phyloP scores from a whole-genome alignment of 108 stramenopile genomes.

The Pseudonitzschia delicatissima region DNA sequence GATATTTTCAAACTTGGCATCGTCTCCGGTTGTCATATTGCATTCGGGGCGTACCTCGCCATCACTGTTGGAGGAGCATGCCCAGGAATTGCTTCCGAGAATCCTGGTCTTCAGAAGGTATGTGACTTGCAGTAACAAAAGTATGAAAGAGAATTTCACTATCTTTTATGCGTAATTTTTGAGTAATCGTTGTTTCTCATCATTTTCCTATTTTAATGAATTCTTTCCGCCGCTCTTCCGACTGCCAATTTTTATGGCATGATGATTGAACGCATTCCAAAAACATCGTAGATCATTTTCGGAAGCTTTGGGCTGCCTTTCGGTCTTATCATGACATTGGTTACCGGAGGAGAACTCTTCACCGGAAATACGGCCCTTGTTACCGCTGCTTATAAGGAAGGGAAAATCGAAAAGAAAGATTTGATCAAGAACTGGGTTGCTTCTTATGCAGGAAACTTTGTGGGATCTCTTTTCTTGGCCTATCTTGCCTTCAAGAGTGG shows the following conservation, averaged over 20 bases:
- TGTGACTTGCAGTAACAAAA: conserved; percentile 8
- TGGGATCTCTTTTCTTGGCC: conserved; percentile 77
- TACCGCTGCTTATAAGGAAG: conserved; percentile 74
- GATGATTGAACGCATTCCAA: too few relatives aligned
- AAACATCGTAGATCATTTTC: conserved; percentile 55
- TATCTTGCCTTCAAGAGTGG: conserved; percentile 71
- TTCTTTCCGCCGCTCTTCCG: not conserved
- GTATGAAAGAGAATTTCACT: not conserved
- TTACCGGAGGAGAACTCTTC: conserved; percentile 80
- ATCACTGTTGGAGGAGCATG: conserved; percentile 84
- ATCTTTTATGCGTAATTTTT: not conserved
- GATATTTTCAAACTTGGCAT: conserved; percentile 87
- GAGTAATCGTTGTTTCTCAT: not conserved
- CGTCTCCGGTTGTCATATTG: conserved; percentile 85
- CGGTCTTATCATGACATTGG: conserved; percentile 84
- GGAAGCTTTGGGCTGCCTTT: conserved; percentile 85
- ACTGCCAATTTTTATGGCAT: too few relatives aligned
- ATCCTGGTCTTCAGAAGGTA: conserved; percentile 86
- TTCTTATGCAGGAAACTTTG: conserved; percentile 84
- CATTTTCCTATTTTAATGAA: not conserved
- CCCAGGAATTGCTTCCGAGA: conserved; percentile 75
- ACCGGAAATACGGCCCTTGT: conserved; percentile 64
- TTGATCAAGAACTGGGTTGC: conserved; percentile 75
- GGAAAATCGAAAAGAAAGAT: conserved; percentile 54
- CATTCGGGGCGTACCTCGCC: conserved; percentile 82